Conservation (phyloP, 495 filamentous ascomycete genomes). For the Daldinia concentrica region DNA sequence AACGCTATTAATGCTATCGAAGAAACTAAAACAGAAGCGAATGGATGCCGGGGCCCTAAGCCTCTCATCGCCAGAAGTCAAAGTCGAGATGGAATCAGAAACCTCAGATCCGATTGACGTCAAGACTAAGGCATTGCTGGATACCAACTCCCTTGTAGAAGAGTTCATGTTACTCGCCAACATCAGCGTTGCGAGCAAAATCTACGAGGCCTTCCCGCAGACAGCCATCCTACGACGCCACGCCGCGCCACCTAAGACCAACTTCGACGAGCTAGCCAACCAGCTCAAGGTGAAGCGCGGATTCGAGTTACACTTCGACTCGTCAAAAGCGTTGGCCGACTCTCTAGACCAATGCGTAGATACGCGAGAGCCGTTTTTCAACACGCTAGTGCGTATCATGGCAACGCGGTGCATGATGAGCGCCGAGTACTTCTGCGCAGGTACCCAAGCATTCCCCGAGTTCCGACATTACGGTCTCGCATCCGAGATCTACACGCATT, state of each 20-base stretch:
- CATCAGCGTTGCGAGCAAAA: conserved; percentile 86
- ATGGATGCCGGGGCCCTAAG: conserved; percentile 96
- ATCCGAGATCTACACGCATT: conserved; percentile 97
- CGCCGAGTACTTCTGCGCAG: conserved; percentile 96
- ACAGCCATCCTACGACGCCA: conserved; percentile 94
- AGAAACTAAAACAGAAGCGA: conserved; percentile 92
- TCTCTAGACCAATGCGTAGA: conserved; percentile 88
- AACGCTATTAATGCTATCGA: conserved; percentile 84
- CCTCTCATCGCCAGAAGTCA: conserved; percentile 93
- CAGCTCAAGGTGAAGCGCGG: conserved; percentile 87
- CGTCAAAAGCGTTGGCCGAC: conserved; percentile 88
- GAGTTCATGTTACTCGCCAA: conserved; percentile 99
- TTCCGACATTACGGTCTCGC: conserved; percentile 97
- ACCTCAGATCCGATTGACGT: conserved; percentile 96
- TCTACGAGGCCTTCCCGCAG: conserved; percentile 90
- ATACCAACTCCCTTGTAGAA: conserved; percentile 96
- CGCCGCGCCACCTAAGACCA: conserved; percentile 88
- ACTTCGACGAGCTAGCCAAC: conserved; percentile 92
- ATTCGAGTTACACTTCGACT: conserved; percentile 80
- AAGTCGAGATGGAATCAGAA: conserved; percentile 91
- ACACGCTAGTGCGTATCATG: conserved; percentile 95
- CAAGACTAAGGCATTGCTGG: conserved; percentile 91
- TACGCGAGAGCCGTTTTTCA: conserved; percentile 91
- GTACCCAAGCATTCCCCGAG: conserved; percentile 89
- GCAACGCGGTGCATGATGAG: conserved; percentile 99